A percentile compares a stretch with the other conserved stretches of the same genome.
phyloP scores from a whole-genome alignment of 1,284 basidiomycete species.

The Earliella scabrosa region DNA sequence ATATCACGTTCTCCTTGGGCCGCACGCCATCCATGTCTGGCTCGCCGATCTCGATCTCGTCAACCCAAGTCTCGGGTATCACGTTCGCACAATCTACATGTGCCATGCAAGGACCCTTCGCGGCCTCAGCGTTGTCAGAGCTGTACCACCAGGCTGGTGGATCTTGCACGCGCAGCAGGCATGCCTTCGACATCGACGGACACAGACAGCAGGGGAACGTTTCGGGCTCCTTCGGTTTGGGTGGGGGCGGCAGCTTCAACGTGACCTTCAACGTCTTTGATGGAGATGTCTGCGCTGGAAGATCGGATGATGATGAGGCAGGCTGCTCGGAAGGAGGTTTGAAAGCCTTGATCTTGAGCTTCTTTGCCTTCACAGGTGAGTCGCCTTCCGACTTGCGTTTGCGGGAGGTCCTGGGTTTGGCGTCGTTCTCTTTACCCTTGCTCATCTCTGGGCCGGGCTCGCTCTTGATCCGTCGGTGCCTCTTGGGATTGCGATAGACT shows the following conservation, averaged over 20 bases:
- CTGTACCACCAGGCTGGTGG: conserved; percentile 57
- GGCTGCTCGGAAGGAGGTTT: conserved; percentile 7
- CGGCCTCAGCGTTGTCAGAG: conserved; percentile 35
- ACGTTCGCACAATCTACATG: conserved; percentile 80
- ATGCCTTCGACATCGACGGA: conserved; percentile 58
- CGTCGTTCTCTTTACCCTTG: conserved; percentile 7
- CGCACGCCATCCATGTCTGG: conserved; percentile 37
- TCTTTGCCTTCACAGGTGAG: conserved; percentile 28
- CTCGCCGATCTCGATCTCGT: conserved; percentile 54
- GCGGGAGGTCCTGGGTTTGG: conserved; percentile 26
- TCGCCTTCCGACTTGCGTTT: conserved; percentile 44
- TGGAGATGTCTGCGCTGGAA: conserved; percentile 19
- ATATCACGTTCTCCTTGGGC: conserved; percentile 61
- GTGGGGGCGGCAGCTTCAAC: conserved; percentile 55
- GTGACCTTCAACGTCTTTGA: conserved; percentile 51
- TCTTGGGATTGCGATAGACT: conserved; percentile 17
- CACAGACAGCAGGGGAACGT: conserved; percentile 84
- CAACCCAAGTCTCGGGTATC: conserved; percentile 87
- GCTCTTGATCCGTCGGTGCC: conserved; percentile 5
- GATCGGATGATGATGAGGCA: conserved; percentile 23
- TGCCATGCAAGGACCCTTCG: conserved; percentile 61
- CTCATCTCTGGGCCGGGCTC: conserved; percentile 4
- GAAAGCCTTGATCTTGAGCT: conserved; percentile 39
- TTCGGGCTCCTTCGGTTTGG: conserved; percentile 59
- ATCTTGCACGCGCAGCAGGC: conserved; percentile 72